Percentiles rank a stretch among this genome's conserved stretches.
Evolutionary conservation across 2,329 filamentous ascomycete species (phyloP).

Genomic region (Cyphellophora attinorum): DNA sequence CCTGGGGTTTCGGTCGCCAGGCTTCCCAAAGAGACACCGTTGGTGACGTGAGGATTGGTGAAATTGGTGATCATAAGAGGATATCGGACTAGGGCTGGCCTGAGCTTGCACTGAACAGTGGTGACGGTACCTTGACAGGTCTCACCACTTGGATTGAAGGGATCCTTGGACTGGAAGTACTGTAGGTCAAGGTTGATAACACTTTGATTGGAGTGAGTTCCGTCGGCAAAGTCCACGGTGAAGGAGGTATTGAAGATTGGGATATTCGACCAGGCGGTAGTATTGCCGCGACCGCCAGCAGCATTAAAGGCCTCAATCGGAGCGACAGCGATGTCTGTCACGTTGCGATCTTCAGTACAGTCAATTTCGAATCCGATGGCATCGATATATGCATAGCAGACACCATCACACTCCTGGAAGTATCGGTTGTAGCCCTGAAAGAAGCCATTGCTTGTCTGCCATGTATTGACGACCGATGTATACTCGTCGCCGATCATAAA

Average conservation of each 20-base stretch:
- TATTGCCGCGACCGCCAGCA: background rate
- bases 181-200: slow-evolving; percentile 4
- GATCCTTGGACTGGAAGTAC: slow-evolving; percentile 6
- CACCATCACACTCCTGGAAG: slow-evolving; percentile 5
- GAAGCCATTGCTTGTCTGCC: slow-evolving; percentile 6
- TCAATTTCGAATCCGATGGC: slow-evolving; percentile 8
- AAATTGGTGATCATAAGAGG: slow-evolving; percentile 6
- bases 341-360: slow-evolving; percentile 3
- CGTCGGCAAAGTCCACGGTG: slow-evolving; percentile 1
- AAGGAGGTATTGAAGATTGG: slow-evolving; percentile 8
- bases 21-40: slow-evolving; percentile 3
- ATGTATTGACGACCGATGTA: slow-evolving; percentile 5
- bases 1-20: background rate
- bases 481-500: slow-evolving; percentile 7
- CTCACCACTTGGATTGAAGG: slow-evolving; percentile 2
- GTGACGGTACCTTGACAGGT: slow-evolving; percentile 5
- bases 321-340: slow-evolving; percentile 5
- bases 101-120: slow-evolving; percentile 4
- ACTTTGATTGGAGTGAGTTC: slow-evolving; percentile 4
- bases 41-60: slow-evolving; percentile 7
- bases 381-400: slow-evolving; percentile 5
- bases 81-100: slow-evolving; percentile 4
- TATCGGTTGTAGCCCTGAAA: slow-evolving; percentile 6
- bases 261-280: slow-evolving; percentile 5
- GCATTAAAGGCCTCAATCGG: slow-evolving; percentile 5